Conservation (phyloP, 805 yeast species). For the Cyberlindnera maritima region DNA sequence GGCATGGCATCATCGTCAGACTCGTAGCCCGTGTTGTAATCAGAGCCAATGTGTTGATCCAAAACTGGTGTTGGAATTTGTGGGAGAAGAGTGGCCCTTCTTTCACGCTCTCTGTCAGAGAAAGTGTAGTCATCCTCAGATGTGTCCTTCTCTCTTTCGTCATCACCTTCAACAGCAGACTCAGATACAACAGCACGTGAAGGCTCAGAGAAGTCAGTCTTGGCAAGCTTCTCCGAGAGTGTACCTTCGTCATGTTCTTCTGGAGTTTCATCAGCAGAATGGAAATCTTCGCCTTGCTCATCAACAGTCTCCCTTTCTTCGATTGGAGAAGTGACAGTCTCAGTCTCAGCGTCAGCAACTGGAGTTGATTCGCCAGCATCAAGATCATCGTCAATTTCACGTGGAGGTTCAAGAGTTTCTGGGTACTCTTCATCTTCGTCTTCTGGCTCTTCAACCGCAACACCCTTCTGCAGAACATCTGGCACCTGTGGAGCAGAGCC, state of each 20-base stretch:
- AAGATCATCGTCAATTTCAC: not conserved
- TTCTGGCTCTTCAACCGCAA: slow-evolving; percentile 5
- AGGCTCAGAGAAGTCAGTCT: slow-evolving; percentile 11
- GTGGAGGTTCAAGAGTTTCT: not conserved
- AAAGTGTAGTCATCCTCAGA: slow-evolving; percentile 26
- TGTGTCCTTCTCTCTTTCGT: slow-evolving; percentile 27
- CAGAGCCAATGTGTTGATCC: slow-evolving; percentile 23
- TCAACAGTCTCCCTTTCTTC: not conserved
- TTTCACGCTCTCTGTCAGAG: slow-evolving; percentile 24
- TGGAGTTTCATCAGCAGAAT: slow-evolving; percentile 15
- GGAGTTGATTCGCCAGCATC: slow-evolving; percentile 5
- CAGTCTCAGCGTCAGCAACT: slow-evolving; percentile 1
- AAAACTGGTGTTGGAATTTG: slow-evolving; percentile 9
- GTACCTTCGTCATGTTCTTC: slow-evolving; percentile 11
- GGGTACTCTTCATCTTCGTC: slow-evolving; percentile 12
- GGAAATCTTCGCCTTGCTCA: slow-evolving; percentile 11
- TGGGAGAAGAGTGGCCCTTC: slow-evolving; percentile 11
- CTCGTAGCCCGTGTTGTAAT: slow-evolving; percentile 59
- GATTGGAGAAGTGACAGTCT: not conserved
- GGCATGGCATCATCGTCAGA: slow-evolving; percentile 53
- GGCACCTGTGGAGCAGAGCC: slow-evolving; percentile 28
- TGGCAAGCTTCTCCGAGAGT: slow-evolving; percentile 18
- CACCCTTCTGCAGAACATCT: slow-evolving; percentile 15
- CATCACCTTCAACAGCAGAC: slow-evolving; percentile 31
- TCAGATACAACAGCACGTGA: slow-evolving; percentile 18